Conservation (phyloP, 139 green algal genomes). For the Zygnema cylindricum region DNA sequence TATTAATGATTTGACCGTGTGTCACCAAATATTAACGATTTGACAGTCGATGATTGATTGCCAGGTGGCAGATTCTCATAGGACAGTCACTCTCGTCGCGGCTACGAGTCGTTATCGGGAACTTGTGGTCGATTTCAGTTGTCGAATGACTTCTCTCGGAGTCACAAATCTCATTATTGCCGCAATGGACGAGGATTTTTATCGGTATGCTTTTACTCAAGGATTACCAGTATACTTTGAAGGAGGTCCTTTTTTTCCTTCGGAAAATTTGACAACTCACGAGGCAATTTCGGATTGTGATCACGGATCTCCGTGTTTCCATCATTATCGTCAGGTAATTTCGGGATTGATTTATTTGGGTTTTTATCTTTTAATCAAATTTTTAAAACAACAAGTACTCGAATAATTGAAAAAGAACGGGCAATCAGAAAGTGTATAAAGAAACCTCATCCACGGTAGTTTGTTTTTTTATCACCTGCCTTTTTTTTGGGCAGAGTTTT, state of each 20-base stretch:
- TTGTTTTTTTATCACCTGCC: no score
- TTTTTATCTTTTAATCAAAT: no score
- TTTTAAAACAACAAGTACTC: no score
- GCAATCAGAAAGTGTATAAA: background rate
- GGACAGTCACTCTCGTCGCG: constrained; percentile 27
- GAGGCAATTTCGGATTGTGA: background rate
- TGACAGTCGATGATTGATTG: no score
- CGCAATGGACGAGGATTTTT: constrained; percentile 30
- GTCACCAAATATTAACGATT: no score
- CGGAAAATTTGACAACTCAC: background rate
- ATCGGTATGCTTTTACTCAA: constrained; percentile 34
- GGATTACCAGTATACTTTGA: constrained; percentile 29
- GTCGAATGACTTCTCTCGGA: background rate
- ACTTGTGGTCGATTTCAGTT: constrained; percentile 14
- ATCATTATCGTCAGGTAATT: constrained; percentile 15
- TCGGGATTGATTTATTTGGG: no score
- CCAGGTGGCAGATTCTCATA: constrained; percentile 25
- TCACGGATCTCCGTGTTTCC: background rate
- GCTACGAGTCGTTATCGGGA: constrained; percentile 19
- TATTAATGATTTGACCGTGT: no score
- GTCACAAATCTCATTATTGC: constrained; percentile 17
- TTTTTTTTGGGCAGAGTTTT: no score
- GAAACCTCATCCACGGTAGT: no score
- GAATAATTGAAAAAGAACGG: no score
- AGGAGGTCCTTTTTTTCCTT: background rate